Conservation (phyloP, 2,329 filamentous ascomycete species). For the Colletotrichum kahawae region DNA sequence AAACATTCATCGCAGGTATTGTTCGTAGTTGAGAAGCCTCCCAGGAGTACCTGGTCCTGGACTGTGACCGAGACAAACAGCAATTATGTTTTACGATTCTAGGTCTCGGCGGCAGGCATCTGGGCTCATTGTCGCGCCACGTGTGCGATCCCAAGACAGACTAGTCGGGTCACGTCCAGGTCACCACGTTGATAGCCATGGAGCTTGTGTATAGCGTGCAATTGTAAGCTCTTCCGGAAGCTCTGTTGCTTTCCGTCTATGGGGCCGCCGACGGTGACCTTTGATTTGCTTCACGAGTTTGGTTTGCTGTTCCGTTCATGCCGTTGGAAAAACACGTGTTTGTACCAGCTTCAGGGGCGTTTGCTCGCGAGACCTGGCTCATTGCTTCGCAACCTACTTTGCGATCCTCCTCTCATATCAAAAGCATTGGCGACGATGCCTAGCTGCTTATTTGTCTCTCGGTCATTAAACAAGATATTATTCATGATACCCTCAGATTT, state of each 20-base stretch:
- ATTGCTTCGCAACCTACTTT: neutral
- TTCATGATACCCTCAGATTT: no score
- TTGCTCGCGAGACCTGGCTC: neutral
- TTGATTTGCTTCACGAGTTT: neutral
- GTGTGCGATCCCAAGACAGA: neutral
- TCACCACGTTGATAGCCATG: neutral
- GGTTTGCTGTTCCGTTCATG: neutral
- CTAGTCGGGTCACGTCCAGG: neutral
- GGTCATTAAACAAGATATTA: neutral
- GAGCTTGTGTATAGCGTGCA: neutral
- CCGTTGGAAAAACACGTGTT: neutral
- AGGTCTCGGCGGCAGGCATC: neutral
- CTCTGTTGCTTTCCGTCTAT: neutral
- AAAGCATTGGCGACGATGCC: no score
- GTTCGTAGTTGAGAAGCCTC: neutral
- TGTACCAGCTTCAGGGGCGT: neutral
- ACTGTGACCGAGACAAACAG: neutral
- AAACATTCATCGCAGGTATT: neutral
- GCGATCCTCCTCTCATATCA: neutral
- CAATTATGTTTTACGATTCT: neutral
- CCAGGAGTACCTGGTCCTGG: neutral
- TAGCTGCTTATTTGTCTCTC: accelerated
- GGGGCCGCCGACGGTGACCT: neutral
- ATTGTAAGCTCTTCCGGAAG: no score
- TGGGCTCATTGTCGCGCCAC: neutral